phyloP scores from a whole-genome alignment of 108 stramenopile species.

The Pseudonitzschia multiseries region DNA sequence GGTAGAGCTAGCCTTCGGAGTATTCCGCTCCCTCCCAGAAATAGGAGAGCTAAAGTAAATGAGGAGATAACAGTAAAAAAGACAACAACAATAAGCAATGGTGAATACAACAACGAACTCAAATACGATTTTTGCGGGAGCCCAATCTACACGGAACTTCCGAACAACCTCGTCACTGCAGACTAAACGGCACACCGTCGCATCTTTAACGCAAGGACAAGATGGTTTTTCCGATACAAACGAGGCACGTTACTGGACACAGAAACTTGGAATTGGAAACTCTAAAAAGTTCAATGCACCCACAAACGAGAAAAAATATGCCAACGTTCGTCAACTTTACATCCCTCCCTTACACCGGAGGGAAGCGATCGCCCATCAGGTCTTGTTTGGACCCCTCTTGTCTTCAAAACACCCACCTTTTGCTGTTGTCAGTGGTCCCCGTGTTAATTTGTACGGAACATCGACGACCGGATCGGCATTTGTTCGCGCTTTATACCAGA shows the following conservation, averaged over 20 bases:
- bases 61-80: background rate
- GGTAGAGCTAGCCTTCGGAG: too few species aligned
- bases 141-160: slow-evolving; percentile 28
- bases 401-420: slow-evolving; percentile 31
- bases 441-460: slow-evolving; percentile 69
- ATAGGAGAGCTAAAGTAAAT: background rate
- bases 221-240: slow-evolving; percentile 37
- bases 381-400: slow-evolving; percentile 44
- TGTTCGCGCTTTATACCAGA: slow-evolving; percentile 38
- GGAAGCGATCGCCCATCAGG: slow-evolving; percentile 37
- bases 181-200: slow-evolving; percentile 32
- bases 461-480: slow-evolving; percentile 36
- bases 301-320: slow-evolving; percentile 26
- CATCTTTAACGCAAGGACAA: slow-evolving; percentile 35
- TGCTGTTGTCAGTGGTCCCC: slow-evolving; percentile 73
- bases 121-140: slow-evolving; percentile 19
- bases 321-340: slow-evolving; percentile 29
- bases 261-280: slow-evolving; percentile 48
- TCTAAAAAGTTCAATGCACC: slow-evolving; percentile 8
- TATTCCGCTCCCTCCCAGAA: too few species aligned
- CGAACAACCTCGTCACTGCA: slow-evolving; percentile 42
- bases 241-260: slow-evolving; percentile 58
- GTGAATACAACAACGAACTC: background rate
- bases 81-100: too few species aligned
- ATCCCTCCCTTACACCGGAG: slow-evolving; percentile 24